A percentile compares a stretch with the other conserved stretches of the same genome.
Evolutionary conservation across 345 rosid genomes (phyloP).

Genomic region (Gossypium australe): DNA sequence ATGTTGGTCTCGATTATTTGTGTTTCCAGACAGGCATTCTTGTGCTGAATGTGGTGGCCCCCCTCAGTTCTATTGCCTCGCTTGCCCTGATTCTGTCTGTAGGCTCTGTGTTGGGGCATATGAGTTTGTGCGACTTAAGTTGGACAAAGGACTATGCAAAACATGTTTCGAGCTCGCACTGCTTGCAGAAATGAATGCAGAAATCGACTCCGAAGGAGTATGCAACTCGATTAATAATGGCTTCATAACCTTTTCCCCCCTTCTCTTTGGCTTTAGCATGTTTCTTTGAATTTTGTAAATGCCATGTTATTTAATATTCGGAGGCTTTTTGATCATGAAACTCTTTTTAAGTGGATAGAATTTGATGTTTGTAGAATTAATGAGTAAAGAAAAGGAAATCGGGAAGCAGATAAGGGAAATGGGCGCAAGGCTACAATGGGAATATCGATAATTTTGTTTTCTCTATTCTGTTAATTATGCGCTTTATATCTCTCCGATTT

Average conservation of each 20-base stretch:
- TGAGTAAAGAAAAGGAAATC: background rate
- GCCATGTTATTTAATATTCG: background rate
- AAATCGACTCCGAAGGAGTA: constrained; percentile 7
- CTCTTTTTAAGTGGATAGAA: background rate
- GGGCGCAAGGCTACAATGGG: background rate
- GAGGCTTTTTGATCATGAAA: background rate
- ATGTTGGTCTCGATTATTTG: background rate
- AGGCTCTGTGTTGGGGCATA: background rate
- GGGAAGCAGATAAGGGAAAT: background rate
- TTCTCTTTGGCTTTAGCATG: background rate
- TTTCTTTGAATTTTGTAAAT: background rate
- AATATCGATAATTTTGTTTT: background rate
- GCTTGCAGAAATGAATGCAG: background rate
- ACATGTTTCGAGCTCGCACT: background rate
- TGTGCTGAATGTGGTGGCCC: background rate
- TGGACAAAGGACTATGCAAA: background rate
- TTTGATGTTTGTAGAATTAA: background rate
- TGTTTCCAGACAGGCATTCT: constrained; percentile 8
- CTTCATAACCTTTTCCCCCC: background rate
- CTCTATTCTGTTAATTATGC: background rate
- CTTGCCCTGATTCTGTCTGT: constrained; percentile 6
- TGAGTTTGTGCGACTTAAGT: background rate
- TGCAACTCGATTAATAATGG: background rate
- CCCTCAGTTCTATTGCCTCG: background rate
- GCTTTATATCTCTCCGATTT: background rate